These are phyloP conservation scores for Vachellia pachyceras DNA, from an alignment of 306 rosid genomes.

Conservation along the genomic window DNA sequence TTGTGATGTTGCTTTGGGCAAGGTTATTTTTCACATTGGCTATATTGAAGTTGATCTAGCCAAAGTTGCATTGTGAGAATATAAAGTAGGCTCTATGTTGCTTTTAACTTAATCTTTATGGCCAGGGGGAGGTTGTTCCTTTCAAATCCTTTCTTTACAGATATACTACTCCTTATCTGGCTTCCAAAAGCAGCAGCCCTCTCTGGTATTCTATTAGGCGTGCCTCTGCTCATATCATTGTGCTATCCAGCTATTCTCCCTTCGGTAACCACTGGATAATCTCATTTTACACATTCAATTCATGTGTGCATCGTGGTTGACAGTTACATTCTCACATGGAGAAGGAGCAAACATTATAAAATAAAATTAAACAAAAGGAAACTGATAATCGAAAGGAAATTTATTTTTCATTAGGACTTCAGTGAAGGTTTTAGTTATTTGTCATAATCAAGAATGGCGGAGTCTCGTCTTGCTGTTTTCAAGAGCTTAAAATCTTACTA, in stretches of 20 bases:
- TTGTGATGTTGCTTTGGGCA: slow-evolving; percentile 28
- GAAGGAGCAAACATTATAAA: not conserved
- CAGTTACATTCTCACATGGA: not conserved
- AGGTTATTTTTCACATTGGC: slow-evolving; percentile 26
- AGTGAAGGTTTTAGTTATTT: slow-evolving; percentile 27
- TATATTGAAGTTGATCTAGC: slow-evolving; percentile 6
- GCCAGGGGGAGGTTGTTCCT: slow-evolving; percentile 87
- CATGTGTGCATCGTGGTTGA: slow-evolving; percentile 13
- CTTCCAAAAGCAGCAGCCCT: slow-evolving; percentile 84
- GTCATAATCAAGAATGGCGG: slow-evolving; percentile 30
- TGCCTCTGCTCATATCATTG: slow-evolving; percentile 95
- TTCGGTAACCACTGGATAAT: slow-evolving; percentile 61
- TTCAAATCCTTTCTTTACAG: slow-evolving; percentile 79
- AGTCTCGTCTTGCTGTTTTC: slow-evolving; percentile 34
- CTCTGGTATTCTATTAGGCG: slow-evolving; percentile 97
- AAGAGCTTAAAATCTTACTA: slow-evolving; percentile 13
- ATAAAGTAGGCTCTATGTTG: slow-evolving; percentile 16
- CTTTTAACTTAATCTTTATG: slow-evolving; percentile 30
- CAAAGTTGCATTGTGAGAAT: slow-evolving; percentile 20
- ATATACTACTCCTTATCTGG: slow-evolving; percentile 75
- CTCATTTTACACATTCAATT: slow-evolving; percentile 23
- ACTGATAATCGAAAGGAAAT: not conserved
- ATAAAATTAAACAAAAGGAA: not conserved
- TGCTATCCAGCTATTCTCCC: slow-evolving; percentile 89
- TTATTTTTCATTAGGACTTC: not conserved